Evolutionary conservation across 129 eudicot species (phyloP).

Genomic region (Escallonia rubra): DNA sequence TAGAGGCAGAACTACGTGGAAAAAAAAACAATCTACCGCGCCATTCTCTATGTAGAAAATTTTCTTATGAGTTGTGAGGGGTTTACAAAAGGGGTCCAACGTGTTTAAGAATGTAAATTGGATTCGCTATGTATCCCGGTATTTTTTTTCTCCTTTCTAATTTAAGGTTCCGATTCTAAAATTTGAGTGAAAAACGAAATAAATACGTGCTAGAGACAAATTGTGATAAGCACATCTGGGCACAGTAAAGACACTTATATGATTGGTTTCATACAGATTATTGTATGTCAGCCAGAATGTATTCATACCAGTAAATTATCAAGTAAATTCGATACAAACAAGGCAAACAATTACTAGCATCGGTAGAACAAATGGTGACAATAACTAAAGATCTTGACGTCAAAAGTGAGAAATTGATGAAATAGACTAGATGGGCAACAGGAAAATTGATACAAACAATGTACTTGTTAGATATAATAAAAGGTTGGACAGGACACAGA

Average conservation of each 20-base stretch:
- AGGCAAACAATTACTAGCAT: background rate
- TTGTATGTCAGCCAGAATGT: background rate
- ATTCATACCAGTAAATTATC: too few species aligned
- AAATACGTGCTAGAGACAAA: too few species aligned
- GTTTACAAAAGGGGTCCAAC: background rate
- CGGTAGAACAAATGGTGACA: background rate
- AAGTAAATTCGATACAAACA: background rate
- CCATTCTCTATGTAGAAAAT: constrained; percentile 15
- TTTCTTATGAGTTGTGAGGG: background rate
- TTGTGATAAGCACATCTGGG: background rate
- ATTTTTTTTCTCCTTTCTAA: background rate
- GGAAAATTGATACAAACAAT: background rate
- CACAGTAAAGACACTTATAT: background rate
- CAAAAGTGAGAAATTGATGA: background rate
- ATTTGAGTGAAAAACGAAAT: too few species aligned
- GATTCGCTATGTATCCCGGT: background rate
- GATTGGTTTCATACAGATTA: background rate
- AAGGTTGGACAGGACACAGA: too few species aligned
- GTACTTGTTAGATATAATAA: too few species aligned
- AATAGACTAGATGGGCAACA: background rate
- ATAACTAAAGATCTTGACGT: background rate
- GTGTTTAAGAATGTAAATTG: background rate
- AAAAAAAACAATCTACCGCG: constrained; percentile 28
- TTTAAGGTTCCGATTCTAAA: too few species aligned
- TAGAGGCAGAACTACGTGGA: constrained; percentile 89